Conservation (phyloP, 768 basidiomycete species). For the Pisolithus orientalis region DNA sequence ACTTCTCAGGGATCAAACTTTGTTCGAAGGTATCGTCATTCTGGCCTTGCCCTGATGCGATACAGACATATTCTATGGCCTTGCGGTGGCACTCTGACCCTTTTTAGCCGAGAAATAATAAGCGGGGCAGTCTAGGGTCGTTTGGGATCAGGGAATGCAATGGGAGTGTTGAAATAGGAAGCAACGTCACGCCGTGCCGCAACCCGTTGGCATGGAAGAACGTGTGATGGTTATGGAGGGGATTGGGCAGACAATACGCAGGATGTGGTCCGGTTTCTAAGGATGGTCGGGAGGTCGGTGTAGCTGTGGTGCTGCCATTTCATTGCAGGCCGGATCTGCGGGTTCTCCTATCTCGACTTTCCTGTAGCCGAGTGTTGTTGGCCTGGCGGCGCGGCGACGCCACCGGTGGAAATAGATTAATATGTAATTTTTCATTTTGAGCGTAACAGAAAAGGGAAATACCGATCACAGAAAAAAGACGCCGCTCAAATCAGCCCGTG, state of each 20-base stretch:
- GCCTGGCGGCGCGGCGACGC: slow-evolving; percentile 15
- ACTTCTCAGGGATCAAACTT: slow-evolving; percentile 18
- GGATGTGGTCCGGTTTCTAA: not conserved
- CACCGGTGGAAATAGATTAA: slow-evolving; percentile 8
- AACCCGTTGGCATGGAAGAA: slow-evolving; percentile 4
- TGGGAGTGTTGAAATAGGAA: slow-evolving; percentile 3
- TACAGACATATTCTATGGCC: slow-evolving; percentile 1
- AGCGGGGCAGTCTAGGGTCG: slow-evolving; percentile 1
- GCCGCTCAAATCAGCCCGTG: slow-evolving; percentile 10
- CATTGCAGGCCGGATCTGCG: slow-evolving; percentile 1
- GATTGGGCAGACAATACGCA: not conserved
- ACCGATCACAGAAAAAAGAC: slow-evolving; percentile 18
- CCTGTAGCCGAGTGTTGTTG: slow-evolving; percentile 4
- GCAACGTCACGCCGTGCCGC: not conserved
- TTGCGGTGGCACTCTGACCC: slow-evolving; percentile 9
- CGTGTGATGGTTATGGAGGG: not conserved
- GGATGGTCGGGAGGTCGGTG: not conserved
- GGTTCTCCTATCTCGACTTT: not conserved
- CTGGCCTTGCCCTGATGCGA: not conserved
- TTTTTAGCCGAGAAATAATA: not conserved
- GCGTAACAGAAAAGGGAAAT: slow-evolving; percentile 4
- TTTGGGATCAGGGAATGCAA: not conserved
- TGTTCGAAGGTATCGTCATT: slow-evolving; percentile 12
- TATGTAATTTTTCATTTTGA: slow-evolving; percentile 1
- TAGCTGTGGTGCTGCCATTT: not conserved